phyloP scores from a whole-genome alignment of 768 basidiomycete species.

The Harrya chromipes region DNA sequence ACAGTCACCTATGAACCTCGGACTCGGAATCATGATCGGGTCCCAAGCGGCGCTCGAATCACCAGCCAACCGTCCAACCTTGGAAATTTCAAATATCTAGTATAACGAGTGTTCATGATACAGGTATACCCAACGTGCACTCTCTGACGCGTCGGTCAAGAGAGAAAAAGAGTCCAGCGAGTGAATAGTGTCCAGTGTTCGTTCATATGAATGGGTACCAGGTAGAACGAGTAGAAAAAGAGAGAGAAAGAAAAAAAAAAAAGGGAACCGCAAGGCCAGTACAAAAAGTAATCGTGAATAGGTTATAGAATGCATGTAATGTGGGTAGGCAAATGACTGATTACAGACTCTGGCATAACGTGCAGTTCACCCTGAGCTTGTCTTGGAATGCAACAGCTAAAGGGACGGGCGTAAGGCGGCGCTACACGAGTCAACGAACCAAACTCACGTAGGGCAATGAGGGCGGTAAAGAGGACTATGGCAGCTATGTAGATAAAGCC shows the following conservation, averaged over 20 bases:
- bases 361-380: slow-evolving; percentile 58
- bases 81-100: no score
- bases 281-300: slow-evolving; percentile 28
- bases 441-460: slow-evolving; percentile 75
- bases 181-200: slow-evolving; percentile 9
- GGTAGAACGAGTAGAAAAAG: background rate
- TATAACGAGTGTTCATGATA: slow-evolving; percentile 8
- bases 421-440: slow-evolving; percentile 2
- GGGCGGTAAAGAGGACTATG: slow-evolving; percentile 66
- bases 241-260: background rate
- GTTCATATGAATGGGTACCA: slow-evolving; percentile 1
- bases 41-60: no score
- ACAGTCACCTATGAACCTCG: no score
- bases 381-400: slow-evolving; percentile 62
- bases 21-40: no score
- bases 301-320: slow-evolving; percentile 27
- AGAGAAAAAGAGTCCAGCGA: slow-evolving; percentile 12
- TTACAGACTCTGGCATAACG: slow-evolving; percentile 66
- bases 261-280: slow-evolving; percentile 14
- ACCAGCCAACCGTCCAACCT: no score
- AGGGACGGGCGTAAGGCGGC: slow-evolving; percentile 5
- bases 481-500: slow-evolving; percentile 70
- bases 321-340: slow-evolving; percentile 33
- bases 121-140: slow-evolving; percentile 13
- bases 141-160: background rate